Conservation (phyloP, 1,139 yeast genomes). For the Eremothecium sinecaudum region DNA sequence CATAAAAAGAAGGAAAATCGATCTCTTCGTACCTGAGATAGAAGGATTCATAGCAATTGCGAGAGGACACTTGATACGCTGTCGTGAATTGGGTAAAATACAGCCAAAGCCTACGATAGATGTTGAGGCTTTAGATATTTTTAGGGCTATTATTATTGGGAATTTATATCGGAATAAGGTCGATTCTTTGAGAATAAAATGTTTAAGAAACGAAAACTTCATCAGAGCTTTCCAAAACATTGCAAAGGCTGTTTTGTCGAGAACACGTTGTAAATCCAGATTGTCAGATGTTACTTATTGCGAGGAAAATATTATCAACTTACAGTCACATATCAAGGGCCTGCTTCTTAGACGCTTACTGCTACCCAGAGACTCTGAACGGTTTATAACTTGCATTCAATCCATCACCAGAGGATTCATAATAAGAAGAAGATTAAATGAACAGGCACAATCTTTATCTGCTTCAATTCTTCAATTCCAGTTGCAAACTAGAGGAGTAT, state of each 20-base stretch:
- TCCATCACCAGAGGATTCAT: too few relatives aligned
- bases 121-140: background rate
- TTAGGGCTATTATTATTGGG: conserved; percentile 29
- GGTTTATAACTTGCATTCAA: too few relatives aligned
- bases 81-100: conserved; percentile 3
- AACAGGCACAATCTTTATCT: too few relatives aligned
- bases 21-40: conserved; percentile 33
- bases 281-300: conserved; percentile 5
- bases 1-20: conserved; percentile 50
- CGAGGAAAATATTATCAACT: conserved; percentile 5
- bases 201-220: conserved; percentile 12
- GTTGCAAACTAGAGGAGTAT: too few relatives aligned
- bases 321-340: conserved; percentile 17
- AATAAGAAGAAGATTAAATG: too few relatives aligned
- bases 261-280: too few relatives aligned
- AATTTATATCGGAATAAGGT: conserved; percentile 11
- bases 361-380: too few relatives aligned
- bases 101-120: background rate
- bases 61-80: conserved; percentile 29
- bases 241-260: too few relatives aligned
- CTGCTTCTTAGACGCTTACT: too few relatives aligned
- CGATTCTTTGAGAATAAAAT: conserved; percentile 11
- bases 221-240: conserved; percentile 6
- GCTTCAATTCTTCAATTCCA: too few relatives aligned
- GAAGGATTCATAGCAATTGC: conserved; percentile 32